Conservation (phyloP, 257 asterid species). For the Ballota nigra region DNA sequence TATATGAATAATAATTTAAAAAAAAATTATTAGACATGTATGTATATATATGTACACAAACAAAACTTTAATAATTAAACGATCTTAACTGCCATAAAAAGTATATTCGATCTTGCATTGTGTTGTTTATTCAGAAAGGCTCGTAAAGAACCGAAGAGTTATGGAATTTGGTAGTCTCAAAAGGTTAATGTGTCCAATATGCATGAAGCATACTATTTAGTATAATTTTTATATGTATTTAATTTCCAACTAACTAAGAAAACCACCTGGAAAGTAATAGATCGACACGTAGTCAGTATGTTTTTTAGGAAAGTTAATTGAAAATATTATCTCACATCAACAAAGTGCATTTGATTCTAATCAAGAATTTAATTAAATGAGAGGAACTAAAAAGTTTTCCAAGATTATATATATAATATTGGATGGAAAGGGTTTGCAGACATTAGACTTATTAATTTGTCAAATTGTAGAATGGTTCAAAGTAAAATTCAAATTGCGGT, state of each 20-base stretch:
- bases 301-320: conserved; percentile 5
- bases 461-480: no score
- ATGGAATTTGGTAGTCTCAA: conserved; percentile 28
- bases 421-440: neutral
- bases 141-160: conserved; percentile 20
- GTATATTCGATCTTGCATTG: neutral
- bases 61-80: neutral
- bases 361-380: neutral
- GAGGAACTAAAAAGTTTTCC: neutral
- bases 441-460: no score
- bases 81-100: neutral
- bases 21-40: no score
- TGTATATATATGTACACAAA: no score
- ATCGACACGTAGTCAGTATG: conserved; percentile 1
- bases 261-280: neutral
- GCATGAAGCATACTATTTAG: neutral
- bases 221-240: neutral
- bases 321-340: neutral
- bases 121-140: conserved; percentile 11
- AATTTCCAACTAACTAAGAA: neutral
- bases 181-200: conserved; percentile 19
- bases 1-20: no score
- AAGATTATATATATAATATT: neutral
- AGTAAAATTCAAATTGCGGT: no score
- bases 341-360: conserved; percentile 1